Conservation (phyloP, 2,329 filamentous ascomycete species). For the Aspergillus glaucus region DNA sequence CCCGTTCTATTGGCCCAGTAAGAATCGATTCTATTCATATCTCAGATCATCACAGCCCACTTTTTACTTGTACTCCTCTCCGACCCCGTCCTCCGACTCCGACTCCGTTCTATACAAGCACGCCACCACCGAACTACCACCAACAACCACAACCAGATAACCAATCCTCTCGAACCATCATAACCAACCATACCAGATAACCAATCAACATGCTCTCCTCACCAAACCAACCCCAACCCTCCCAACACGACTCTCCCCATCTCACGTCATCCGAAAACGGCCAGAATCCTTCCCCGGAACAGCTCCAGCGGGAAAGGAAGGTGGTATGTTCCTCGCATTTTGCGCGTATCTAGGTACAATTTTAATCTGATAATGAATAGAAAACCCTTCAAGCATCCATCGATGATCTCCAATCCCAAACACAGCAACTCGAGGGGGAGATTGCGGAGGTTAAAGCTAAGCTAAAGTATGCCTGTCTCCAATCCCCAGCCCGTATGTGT, state of each 20-base stretch:
- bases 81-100: no score
- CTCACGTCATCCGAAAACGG: not conserved
- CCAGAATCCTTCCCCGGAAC: conserved; percentile 5
- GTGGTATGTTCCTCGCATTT: conserved; percentile 15
- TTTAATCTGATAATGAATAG: conserved; percentile 7
- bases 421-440: conserved; percentile 30
- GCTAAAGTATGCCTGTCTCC: conserved; percentile 26
- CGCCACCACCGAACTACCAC: no score
- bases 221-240: not conserved
- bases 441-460: conserved; percentile 29
- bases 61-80: no score
- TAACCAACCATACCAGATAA: not conserved
- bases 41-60: no score
- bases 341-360: no score
- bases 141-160: no score
- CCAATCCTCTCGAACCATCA: not conserved
- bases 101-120: no score
- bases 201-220: not conserved
- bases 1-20: no score
- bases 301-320: conserved; percentile 18
- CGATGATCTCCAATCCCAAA: conserved; percentile 42
- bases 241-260: not conserved
- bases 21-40: no score
- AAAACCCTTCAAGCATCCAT: conserved; percentile 19
- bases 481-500: not conserved